These are phyloP conservation scores for Monosporozyma aquatica DNA, from an alignment of 805 yeast species.

Conservation along the genomic window DNA sequence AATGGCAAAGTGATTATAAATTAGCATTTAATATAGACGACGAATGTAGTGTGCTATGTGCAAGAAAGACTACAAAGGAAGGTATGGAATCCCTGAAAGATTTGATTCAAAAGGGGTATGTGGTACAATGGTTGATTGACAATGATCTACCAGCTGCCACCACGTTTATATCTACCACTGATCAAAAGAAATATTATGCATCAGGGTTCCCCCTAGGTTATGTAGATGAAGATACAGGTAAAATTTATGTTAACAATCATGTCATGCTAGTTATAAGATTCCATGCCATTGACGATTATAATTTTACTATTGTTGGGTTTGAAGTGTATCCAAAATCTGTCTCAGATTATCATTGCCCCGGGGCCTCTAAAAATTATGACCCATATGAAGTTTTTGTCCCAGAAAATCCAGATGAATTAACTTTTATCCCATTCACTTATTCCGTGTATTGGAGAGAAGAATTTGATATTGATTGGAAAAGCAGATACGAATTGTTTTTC, in stretches of 20 bases:
- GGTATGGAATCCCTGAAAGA: slow-evolving; percentile 49
- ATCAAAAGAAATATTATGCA: slow-evolving; percentile 61
- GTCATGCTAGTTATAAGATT: slow-evolving; percentile 72
- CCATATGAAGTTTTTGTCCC: slow-evolving; percentile 45
- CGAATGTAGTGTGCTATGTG: slow-evolving; percentile 61
- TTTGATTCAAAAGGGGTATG: slow-evolving; percentile 59
- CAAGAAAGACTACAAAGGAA: slow-evolving; percentile 43
- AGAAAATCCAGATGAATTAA: slow-evolving; percentile 28
- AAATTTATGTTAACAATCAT: slow-evolving; percentile 65
- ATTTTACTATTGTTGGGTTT: slow-evolving; percentile 69
- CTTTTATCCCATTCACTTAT: slow-evolving; percentile 65
- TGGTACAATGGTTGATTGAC: slow-evolving; percentile 77
- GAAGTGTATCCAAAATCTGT: slow-evolving; percentile 85
- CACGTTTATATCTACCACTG: slow-evolving; percentile 54
- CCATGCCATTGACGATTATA: slow-evolving; percentile 40
- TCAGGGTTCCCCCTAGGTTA: slow-evolving; percentile 84
- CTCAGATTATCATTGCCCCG: slow-evolving; percentile 60
- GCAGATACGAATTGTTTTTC: slow-evolving; percentile 68
- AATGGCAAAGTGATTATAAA: slow-evolving; percentile 66
- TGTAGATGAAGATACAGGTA: slow-evolving; percentile 40
- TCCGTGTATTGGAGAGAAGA: slow-evolving; percentile 88
- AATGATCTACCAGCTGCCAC: slow-evolving; percentile 78
- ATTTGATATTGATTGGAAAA: slow-evolving; percentile 47
- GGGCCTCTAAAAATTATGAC: slow-evolving; percentile 51
- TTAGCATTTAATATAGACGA: slow-evolving; percentile 55